Evolutionary conservation across 352 stramenopile genomes (phyloP), one percentile per base, ranked within the genome.

Genomic region (Phytopythium oedochilum): DNA sequence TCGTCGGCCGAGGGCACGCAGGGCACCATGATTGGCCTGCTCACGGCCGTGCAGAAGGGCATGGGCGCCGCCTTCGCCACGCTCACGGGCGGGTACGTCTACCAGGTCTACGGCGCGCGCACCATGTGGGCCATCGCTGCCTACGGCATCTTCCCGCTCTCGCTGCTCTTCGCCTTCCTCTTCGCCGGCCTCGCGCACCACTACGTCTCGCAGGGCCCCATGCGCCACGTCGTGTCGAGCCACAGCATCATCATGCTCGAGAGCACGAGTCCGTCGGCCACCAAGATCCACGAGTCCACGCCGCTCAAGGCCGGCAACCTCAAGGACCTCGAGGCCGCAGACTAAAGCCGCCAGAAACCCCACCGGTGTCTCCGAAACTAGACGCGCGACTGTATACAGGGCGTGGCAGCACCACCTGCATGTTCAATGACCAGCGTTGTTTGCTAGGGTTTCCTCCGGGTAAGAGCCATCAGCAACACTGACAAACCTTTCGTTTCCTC

Each of bases 11-110:
- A 66, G 34, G 76, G 81, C 22, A 89, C 76, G 3, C 66, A 91
- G 61, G 78, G 78, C 32, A 88, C 75, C 26, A 88, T 89, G 78
- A 89, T 91, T 48, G 78, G 78, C 0, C 36, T 88, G 26, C 60
- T 89, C 49, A 76, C 70, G 10, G 68, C 81, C 17, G 66, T 89
- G 32, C 78, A 87, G 54, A 92, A 86, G 53, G 78, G 81, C 12
- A 67, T 89, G 42, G 81, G 77, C 11, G 73, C 76, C 47, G 81
- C 72, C 17, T 66, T 68, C 31, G 80, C 78, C 28, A 88, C 78
- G 20, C 65, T 92, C 10, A 67, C 80, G 55, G 81, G 81, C 29
- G 81, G 81, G 20, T 89, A 81, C 67, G 65, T 89, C 53, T 92
- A 92, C 59, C 60, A 92, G 35, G 63, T 75, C 25, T 86, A 74